Evolutionary conservation across 2,329 filamentous ascomycete species (phyloP), one percentile per base, ranked within the genome.

Genomic region (Coleophoma cylindrospora): DNA sequence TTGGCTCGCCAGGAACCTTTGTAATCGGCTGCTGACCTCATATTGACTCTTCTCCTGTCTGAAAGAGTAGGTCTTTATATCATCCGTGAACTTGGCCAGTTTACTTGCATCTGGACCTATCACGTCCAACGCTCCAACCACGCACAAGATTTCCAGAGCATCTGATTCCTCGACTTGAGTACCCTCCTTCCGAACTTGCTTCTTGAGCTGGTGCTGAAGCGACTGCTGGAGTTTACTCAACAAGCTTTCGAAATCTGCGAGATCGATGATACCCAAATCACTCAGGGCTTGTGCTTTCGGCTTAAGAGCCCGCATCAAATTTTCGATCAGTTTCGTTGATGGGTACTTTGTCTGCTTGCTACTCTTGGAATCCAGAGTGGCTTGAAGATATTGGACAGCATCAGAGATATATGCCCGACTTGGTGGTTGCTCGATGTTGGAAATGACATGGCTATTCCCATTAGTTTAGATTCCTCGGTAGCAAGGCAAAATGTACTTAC

Each of bases 401-500:
- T 57, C 52, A 13, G 41, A 43, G 7, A 61, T 47, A 34, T 66
- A 66, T 8, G 50, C 43, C 34, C 50, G 58, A 34, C 56, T 63
- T 44, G 57, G 59, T 40, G 50, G 19, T 49, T 65, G 64, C 34
- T 62, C 60, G 11, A 61, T 50, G 48, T 62, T 61, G 32, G 50
- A 50, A 4, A 50, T 51, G n/a, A 61, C 46, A 50, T 60, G 56
- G 36, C 61, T 64, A 48, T 33, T 19, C 2, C 22, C 7, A 17
- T 60, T 43, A 58, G 47, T 45, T 43, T 15, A 22, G n/a, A 33
- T 9, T 44, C 15, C 4, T 8, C 32, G 32, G 13, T n/a, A 43
- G 32, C 41, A n/a, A 5, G 41, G 3, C 10, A 21, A 11, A 13
- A 14, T 14, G 40, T 11, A 52, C 54, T 51, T 58, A 64, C 61